Conservation (phyloP, 495 filamentous ascomycete genomes). For the Tuber magnatum region DNA sequence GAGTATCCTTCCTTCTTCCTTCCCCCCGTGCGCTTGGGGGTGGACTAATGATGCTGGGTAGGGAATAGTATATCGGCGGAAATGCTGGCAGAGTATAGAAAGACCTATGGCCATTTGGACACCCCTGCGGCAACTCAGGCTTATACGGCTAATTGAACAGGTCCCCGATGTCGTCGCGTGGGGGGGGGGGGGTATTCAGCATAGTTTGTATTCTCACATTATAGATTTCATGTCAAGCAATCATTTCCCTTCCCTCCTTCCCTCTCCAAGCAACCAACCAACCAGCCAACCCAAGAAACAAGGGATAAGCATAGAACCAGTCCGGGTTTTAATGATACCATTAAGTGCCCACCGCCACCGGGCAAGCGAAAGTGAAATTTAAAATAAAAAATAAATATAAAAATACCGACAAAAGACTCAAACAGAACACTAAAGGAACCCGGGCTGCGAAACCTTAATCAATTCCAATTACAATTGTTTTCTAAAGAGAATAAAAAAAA, state of each 20-base stretch:
- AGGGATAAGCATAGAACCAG: not conserved
- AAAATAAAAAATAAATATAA: not conserved
- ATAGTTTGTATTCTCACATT: not conserved
- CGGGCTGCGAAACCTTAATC: not conserved
- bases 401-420: too few species aligned
- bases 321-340: not conserved
- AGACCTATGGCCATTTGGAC: slow-evolving; percentile 45
- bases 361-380: not conserved
- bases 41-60: slow-evolving; percentile 5
- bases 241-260: not conserved
- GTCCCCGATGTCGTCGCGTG: not conserved
- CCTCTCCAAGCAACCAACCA: not conserved
- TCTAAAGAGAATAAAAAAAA: too few species aligned
- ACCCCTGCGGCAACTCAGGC: not conserved
- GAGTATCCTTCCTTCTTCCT: not conserved
- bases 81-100: slow-evolving; percentile 57
- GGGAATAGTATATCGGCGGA: slow-evolving; percentile 60
- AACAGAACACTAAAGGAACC: not conserved
- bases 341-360: not conserved
- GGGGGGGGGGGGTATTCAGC: not conserved
- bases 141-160: not conserved
- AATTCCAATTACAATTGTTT: not conserved
- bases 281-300: not conserved
- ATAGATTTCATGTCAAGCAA: slow-evolving; percentile 5
- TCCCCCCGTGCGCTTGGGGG: not conserved